Evolutionary conservation across 1,284 basidiomycete genomes (phyloP), one percentile per base, ranked within the genome.

Genomic region (Ustilago vetiveriae): DNA sequence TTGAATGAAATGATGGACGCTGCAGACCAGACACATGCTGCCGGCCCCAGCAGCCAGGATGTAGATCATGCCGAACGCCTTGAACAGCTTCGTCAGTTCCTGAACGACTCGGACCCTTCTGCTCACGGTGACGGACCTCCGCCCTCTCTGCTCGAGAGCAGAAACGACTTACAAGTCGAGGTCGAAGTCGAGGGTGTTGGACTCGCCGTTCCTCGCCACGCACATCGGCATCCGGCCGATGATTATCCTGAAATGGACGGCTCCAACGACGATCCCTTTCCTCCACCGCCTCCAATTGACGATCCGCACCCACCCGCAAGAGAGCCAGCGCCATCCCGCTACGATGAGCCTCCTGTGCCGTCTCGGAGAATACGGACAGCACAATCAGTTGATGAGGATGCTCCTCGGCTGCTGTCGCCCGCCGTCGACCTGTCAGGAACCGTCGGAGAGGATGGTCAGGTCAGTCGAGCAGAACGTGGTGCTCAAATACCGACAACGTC

Each of bases 161-260:
- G 51, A 6, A 48, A 78, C 30, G 75, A 78, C 29, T 42, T 75
- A 6, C 75, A 78, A 33, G 72, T 78, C 7, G 75, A 78, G 46
- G 74, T 78, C 13, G 64, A 76, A 36, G 72, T 78, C n/a, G 74
- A 71, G n/a, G 75, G 74, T 14, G 75, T 76, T 2, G 75, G 75
- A 3, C 29, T 72, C n/a, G 75, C 74, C 5, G 54, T 76, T 57
- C 75, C 74, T 13, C 51, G 57, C 8, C 46, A 49, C 13, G 21
- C 60, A 2, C 29, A 45, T 21, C 56, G 67, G 0, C 67, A 65
- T 39, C 62, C 68, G 9, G 53, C 50, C n/a, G 68, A 71, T 21
- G 38, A 48, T 7, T 66, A 33, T 10, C 62, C 62, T 5, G 40
- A 42, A 6, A 42, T 46, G 17, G 24, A 22, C 6, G 40, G 22